Base-by-base conservation (phyloP, 306 rosid species). In the Gillenia trifoliata region DNA sequence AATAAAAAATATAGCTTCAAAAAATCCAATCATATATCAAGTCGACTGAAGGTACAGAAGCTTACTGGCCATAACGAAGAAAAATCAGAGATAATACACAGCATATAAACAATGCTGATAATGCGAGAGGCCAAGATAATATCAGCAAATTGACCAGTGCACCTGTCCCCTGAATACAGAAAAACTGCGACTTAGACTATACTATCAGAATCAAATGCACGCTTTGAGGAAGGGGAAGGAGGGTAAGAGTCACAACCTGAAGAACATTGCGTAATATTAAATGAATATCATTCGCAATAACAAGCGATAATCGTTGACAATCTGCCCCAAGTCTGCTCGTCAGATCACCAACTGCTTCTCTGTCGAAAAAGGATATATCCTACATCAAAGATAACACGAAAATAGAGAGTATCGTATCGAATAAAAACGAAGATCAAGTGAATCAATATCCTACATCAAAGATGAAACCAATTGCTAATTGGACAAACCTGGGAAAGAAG, bases 251-350 rank as follows among this genome's bases (percentile, higher is more conserved):
- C 26, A 69, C 67, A 78, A 94, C 98, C 98, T 91, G 96, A 82
- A 94, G 89, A 74, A 76, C 63, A 65, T 94, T 91, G 83, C 97
- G 97, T 74, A 94, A 41, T 85, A 94, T 94, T 84, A 94, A 20
- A 83, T 94, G 90, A 80, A 94, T 96, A 88, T 94, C 98, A 82
- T 88, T 90, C 74, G 97, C 98, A 66, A 91, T 94, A 77, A 94
- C 97, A 59, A 93, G 86, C 64, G 98, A 94, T 60, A 91, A 96
- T 91, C 90, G 97, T 82, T 91, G 98, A 70, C 98, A 94, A 85
- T 94, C 98, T 28, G 97, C 97, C 68, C 98, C 97, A 77, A 94
- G 98, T 87, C 98, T 86, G 89, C 98, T 94, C 71, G 97, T 94
- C 88, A 94, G 83, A 85, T 88, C 93, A 78, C 98, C 98, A 71